Evolutionary conservation across 2,329 filamentous ascomycete genomes (phyloP), one percentile per base, ranked within the genome.

Genomic region (Mariannaea sp.): DNA sequence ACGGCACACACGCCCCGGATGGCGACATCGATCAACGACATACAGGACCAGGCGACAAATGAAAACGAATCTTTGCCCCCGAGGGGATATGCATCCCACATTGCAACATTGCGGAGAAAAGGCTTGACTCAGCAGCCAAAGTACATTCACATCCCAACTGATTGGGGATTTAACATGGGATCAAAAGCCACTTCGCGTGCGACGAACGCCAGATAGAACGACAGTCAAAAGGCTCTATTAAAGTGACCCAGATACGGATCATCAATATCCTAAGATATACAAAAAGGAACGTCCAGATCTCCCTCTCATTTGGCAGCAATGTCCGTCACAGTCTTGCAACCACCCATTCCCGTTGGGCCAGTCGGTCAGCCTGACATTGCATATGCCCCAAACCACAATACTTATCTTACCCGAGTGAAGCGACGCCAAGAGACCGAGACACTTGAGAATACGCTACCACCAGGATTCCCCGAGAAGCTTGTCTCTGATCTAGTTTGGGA

Each of bases 401-500:
- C 80, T 58, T 86, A 80, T 58, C 70, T 78, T 22, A 75, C 76
- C 2, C 76, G 83, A 4, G 72, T 72, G n/a, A 68, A 77, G 43
- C 70, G 72, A 3, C 73, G 80, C 2, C 67, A 75, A 3, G 69
- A 75, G 35, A 73, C 68, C 1, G 78, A 77, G 8, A 62, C 65
- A 1, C 62, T 79, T 0, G 64, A 68, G 3, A 73, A 65, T 4
- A 66, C 68, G 0, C 61, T 85, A 0, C 82, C 82, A 0, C 58
- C 65, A 7, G 79, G 79, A 0, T 85, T 83, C 42, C 83, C 82
- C 0, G 19, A 62, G 5, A 64, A 77, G 45, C 67, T 86, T 6
- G 65, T 72, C 4, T 80, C 77, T 0, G 70, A 77, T 7, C 69
- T 86, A 3, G 82, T 83, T 1, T 86, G 83, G 83, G 80, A 85